Evolutionary conservation across 345 rosid genomes (phyloP), one percentile per base, ranked within the genome.

Genomic region (Arabis alpina): DNA sequence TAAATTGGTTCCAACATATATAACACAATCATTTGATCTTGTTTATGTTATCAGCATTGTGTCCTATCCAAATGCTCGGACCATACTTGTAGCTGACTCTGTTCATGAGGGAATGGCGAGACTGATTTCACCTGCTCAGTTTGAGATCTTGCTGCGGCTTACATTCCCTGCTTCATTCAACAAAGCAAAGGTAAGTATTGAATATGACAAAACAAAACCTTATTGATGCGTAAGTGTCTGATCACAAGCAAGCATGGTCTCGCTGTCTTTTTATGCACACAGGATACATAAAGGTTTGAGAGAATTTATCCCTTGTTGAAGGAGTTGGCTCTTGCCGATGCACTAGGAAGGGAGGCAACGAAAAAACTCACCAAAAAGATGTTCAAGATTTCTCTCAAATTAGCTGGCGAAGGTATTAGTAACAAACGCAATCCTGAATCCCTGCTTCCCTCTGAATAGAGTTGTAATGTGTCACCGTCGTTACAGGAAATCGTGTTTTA

Each of bases 201-300:
- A 58, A 54, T 39, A 0, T 6, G 7, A 34, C 8, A 13, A 42
- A 27, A 39, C 62, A 30, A 45, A 27, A 44, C 53, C 25, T 61
- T 44, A 25, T 43, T 44, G 37, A 34, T 34, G 37, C 37, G 36
- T 5, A n/a, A 1, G 48, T 40, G 12, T 61, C 16, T 23, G 6
- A 42, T 44, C 37, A 24, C 36, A 32, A 32, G 36, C 39, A 14
- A 42, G 23, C 28, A 28, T 64, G 44, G 68, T 54, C 42, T 36
- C 40, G 8, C 10, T 8, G 40, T 65, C n/a, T 53, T 3, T 53
- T 3, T 53, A 32, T 12, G 27, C 16, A 27, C 76, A 56, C 74
- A 87, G 89, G 89, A 87, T 34, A 87, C 87, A 34, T 83, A 85
- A 80, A 81, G 92, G 75, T 81, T 87, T 59, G 87, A 79, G 65